Evolutionary conservation across 441 rosid genomes (phyloP).

Genomic region (Sinapis alba): DNA sequence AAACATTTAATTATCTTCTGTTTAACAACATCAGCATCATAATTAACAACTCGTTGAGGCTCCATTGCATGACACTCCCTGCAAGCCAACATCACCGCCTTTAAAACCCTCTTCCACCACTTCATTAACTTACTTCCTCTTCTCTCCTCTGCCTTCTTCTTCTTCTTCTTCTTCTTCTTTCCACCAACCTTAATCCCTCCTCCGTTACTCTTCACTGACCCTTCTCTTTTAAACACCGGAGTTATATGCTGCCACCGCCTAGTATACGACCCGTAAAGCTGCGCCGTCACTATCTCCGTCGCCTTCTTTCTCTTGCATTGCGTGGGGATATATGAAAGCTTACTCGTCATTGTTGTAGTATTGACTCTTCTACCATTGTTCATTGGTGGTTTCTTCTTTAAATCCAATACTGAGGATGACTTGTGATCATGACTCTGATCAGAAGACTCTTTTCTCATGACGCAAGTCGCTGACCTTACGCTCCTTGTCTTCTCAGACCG

Average conservation of each 20-base stretch:
- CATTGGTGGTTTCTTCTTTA: neutral
- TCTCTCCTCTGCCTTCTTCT: conserved; percentile 17
- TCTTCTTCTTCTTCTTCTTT: neutral
- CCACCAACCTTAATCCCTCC: conserved; percentile 31
- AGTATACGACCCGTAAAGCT: conserved; percentile 59
- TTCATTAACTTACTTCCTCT: conserved; percentile 40
- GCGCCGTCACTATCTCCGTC: conserved; percentile 55
- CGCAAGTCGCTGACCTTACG: neutral
- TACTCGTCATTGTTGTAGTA: conserved; percentile 22
- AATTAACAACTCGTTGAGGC: conserved; percentile 42
- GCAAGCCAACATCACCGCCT: conserved; percentile 60
- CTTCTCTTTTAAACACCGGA: conserved; percentile 56
- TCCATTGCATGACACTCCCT: conserved; percentile 89
- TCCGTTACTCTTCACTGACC: conserved; percentile 43
- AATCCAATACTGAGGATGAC: neutral
- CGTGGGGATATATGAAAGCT: conserved; percentile 44
- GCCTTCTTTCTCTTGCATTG: conserved; percentile 44
- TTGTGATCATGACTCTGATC: too few species aligned
- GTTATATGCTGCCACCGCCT: conserved; percentile 78
- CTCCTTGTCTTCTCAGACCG: conserved; percentile 12
- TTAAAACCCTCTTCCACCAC: conserved; percentile 54
- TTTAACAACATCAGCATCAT: conserved; percentile 14
- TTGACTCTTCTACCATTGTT: conserved; percentile 8
- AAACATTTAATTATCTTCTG: conserved; percentile 13
- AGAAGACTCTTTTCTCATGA: conserved; percentile 26